A percentile compares a stretch with the other conserved stretches of the same genome.
Conservation (phyloP, 2,329 filamentous ascomycete species). For the Fusarium sterilihyphosum region DNA sequence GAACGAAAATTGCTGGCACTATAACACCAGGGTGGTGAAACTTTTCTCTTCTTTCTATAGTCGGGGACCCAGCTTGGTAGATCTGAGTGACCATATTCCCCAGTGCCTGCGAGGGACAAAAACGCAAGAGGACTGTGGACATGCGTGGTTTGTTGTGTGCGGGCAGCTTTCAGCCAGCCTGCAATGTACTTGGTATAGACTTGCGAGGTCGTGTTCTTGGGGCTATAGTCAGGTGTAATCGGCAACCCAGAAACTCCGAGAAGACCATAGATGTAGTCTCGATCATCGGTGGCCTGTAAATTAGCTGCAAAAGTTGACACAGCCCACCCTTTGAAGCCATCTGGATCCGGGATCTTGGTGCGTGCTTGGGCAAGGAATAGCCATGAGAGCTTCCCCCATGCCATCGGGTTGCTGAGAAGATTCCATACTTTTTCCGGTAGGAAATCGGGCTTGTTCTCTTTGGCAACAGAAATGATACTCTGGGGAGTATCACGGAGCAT, state of each 20-base stretch:
- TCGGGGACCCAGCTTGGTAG: slow-evolving; percentile 11
- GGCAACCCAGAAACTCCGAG: slow-evolving; percentile 8
- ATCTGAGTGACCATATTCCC: background rate
- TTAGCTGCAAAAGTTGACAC: slow-evolving; percentile 6
- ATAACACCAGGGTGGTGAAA: background rate
- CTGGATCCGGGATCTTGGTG: slow-evolving; percentile 5
- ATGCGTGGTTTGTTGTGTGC: background rate
- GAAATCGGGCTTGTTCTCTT: background rate
- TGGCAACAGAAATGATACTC: background rate
- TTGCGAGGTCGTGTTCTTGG: background rate
- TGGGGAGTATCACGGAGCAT: background rate
- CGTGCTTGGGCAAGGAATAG: background rate
- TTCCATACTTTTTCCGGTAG: background rate
- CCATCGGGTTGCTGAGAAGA: background rate
- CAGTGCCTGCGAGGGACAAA: background rate
- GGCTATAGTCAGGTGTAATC: background rate
- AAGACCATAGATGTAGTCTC: slow-evolving; percentile 8
- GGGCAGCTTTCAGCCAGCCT: background rate
- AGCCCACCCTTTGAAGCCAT: slow-evolving; percentile 13
- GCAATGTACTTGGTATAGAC: slow-evolving; percentile 6
- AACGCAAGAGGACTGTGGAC: slow-evolving; percentile 8
- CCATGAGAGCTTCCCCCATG: background rate
- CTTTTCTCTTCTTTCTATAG: background rate
- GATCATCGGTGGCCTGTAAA: slow-evolving; percentile 4
- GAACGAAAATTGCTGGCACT: background rate